Percentiles rank a stretch among this genome's conserved stretches.
phyloP scores from a whole-genome alignment of 306 rosid species.

The Datisca glomerata region DNA sequence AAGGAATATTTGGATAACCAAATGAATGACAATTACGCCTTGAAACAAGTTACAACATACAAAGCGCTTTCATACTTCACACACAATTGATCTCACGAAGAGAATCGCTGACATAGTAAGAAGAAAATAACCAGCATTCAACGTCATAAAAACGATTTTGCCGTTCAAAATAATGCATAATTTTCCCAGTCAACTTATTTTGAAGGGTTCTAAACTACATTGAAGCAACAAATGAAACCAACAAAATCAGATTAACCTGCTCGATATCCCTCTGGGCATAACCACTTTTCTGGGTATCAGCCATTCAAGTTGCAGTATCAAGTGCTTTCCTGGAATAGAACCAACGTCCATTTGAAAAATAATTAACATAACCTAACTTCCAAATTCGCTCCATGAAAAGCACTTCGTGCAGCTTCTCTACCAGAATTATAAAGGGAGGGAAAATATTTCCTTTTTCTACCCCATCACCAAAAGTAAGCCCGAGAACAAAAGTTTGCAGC shows the following conservation, averaged over 20 bases:
- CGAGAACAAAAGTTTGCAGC: constrained; percentile 22
- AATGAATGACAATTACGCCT: no score
- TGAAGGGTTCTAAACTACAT: neutral
- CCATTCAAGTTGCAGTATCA: constrained; percentile 77
- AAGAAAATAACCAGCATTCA: no score
- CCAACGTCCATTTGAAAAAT: constrained; percentile 65
- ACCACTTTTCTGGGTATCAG: constrained; percentile 59
- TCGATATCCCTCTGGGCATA: constrained; percentile 65
- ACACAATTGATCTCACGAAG: no score
- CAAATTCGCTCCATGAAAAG: constrained; percentile 49
- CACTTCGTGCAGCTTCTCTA: constrained; percentile 16
- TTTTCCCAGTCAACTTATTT: no score
- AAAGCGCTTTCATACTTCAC: no score
- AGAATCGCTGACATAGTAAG: no score
- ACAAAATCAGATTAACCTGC: constrained; percentile 36
- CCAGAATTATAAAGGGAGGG: constrained; percentile 9
- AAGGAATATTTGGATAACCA: no score
- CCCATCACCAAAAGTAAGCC: constrained; percentile 36
- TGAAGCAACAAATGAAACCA: constrained; percentile 8
- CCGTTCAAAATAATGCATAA: no score
- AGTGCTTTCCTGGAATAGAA: constrained; percentile 28
- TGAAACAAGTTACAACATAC: no score
- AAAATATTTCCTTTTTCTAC: constrained; percentile 16
- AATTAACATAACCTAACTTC: constrained; percentile 24
- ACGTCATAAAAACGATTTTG: no score